Evolutionary conservation across 257 asterid genomes (phyloP).

Genomic region (Nicotiana undulata): DNA sequence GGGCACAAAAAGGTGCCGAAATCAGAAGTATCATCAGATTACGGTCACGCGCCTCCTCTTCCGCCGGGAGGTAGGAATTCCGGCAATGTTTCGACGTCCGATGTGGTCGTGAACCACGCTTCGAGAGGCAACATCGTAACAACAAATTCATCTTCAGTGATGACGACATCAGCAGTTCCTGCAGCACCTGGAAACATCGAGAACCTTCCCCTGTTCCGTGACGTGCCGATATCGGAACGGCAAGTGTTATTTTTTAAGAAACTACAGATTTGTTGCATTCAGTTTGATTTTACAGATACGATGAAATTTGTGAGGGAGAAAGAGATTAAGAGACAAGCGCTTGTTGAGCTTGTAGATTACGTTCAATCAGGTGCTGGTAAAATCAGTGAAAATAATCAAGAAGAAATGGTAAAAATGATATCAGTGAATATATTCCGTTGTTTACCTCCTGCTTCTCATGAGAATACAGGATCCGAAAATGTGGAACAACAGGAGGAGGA

Average conservation of each 20-base stretch:
- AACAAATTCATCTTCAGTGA: neutral
- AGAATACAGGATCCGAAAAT: constrained; percentile 22
- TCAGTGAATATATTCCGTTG: constrained; percentile 18
- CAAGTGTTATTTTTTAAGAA: constrained; percentile 17
- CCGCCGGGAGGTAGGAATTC: constrained; percentile 25
- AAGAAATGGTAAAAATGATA: constrained; percentile 18
- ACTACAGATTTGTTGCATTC: constrained; percentile 23
- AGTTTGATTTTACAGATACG: constrained; percentile 21
- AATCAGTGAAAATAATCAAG: constrained; percentile 15
- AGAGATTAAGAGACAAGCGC: constrained; percentile 21
- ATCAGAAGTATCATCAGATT: constrained; percentile 22
- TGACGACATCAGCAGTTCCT: neutral
- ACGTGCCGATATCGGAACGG: constrained; percentile 20
- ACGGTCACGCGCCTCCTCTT: constrained; percentile 13
- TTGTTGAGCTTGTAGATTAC: constrained; percentile 19
- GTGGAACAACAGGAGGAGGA: constrained; percentile 24
- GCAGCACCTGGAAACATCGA: constrained; percentile 14
- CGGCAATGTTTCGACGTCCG: constrained; percentile 36
- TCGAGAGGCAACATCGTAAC: constrained; percentile 27
- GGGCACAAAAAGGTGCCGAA: constrained; percentile 39
- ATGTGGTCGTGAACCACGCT: constrained; percentile 42
- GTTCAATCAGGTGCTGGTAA: constrained; percentile 19
- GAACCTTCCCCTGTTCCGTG: constrained; percentile 22
- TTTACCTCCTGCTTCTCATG: constrained; percentile 19
- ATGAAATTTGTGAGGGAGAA: constrained; percentile 16